Evolutionary conservation across 768 basidiomycete genomes (phyloP), one percentile per base, ranked within the genome.

Genomic region (Leccinum subgranulosum): DNA sequence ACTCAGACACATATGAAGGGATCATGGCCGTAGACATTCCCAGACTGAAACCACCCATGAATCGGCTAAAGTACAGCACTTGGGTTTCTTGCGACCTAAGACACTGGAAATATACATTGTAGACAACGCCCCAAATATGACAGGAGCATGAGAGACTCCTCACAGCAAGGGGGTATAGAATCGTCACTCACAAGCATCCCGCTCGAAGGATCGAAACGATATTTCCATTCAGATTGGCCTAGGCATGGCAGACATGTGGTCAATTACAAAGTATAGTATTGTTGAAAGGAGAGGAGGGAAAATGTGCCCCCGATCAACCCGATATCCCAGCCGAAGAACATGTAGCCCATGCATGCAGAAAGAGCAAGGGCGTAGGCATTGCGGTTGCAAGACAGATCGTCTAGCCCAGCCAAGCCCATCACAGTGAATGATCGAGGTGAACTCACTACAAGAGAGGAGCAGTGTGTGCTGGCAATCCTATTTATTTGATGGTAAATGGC

Each of bases 21-120:
- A 80, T 76, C 2, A 83, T 66, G 4, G 80, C 79, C 2, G 77
- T 76, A 6, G 78, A 74, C 75, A 81, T 79, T 15, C 84, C 84
- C 28, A 86, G 77, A 8, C 86, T 84, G 51, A 86, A 73, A n/a
- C 87, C 86, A 8, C 80, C 77, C 0, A 88, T 54, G 68, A 86
- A 87, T 9, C 84, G 76, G 51, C 79, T 73, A 61, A 78, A 78
- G 60, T 77, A 80, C 39, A 80, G 71, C 6, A 79, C 73, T 8
- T 64, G 17, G 74, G 76, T 4, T 71, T 71, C 63, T 78, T 82
- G 47, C 81, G 76, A 17, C 82, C 82, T 48, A 76, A 81, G 43
- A 70, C 69, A 39, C 66, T 67, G 5, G 81, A 76, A 19, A 77
- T 65, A 49, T 74, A 77, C 9, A 72, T 74, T 3, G 75, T 77